Base-by-base conservation (phyloP, 1,284 basidiomycete genomes). In the Sanghuangporus weigelae region DNA sequence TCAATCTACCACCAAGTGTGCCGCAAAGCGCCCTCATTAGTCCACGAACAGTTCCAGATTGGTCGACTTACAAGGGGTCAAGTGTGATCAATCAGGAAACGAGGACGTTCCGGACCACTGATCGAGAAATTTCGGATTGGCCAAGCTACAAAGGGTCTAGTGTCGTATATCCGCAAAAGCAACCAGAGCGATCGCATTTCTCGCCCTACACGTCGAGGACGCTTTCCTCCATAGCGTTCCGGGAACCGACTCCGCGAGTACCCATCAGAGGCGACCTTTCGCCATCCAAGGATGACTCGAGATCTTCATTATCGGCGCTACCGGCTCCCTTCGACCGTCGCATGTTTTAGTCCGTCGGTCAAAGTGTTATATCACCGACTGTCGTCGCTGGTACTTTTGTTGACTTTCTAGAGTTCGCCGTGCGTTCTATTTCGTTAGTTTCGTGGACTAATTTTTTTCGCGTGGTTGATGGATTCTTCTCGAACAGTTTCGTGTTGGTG, bases 51-150 rank as follows among this genome's bases (percentile, higher is more conserved):
- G 12, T 62, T 38, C 49, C 60, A 16, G 62, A 63, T 39, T 63
- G 62, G 62, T 51, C 62, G 57, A 59, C 54, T 36, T 58, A 63
- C 44, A 49, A 58, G 16, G 62, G 62, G 19, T 58, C 62, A 23
- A 63, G 62, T 40, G 50, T 58, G n/a, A 49, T 63, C 39, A 44
- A 26, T n/a, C 54, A 60, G 14, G 23, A 40, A 21, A n/a, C 46
- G 31, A 16, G 53, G 4, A 11, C 16, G 14, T 44, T 19, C 11
- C n/a, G 48, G 23, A 31, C 26, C 26, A 31, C 26, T 31, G 26
- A 31, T 31, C 26, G 26, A 31, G 26, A 31, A 4, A 51, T 26
- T 57, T 60, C 51, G 19, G 23, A 23, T 10, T 44, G 42, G 42
- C 8, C 42, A 44, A 14, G 14, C n/a, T 44, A 44, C 42, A 40